Percentiles rank a stretch among this genome's conserved stretches.
Conservation (phyloP, 1,284 basidiomycete species). For the Melampsora larici-populina region DNA sequence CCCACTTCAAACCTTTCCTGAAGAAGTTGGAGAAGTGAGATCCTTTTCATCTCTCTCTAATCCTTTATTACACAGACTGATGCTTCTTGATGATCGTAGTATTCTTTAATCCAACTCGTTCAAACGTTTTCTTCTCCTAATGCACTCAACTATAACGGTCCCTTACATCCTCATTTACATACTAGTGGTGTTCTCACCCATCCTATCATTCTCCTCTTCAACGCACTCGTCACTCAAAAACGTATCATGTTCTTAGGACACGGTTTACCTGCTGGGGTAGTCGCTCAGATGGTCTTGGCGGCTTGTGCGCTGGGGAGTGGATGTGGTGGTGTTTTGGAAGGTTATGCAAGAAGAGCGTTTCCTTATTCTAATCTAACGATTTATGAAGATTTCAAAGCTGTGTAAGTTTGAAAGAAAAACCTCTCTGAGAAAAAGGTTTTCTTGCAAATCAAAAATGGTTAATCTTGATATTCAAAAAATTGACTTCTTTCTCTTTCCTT, state of each 20-base stretch:
- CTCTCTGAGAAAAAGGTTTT: no score
- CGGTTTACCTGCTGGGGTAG: conserved; percentile 68
- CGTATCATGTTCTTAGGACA: conserved; percentile 90
- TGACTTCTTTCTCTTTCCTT: background rate
- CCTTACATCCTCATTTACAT: conserved; percentile 84
- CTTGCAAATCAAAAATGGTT: no score
- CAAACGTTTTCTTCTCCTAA: conserved; percentile 73
- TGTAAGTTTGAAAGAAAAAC: conserved; percentile 65
- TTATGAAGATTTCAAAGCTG: conserved; percentile 80
- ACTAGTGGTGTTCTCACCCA: conserved; percentile 85
- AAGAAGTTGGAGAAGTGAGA: conserved; percentile 91
- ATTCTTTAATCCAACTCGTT: conserved; percentile 84
- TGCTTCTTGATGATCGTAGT: conserved; percentile 59
- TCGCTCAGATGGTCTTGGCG: conserved; percentile 83
- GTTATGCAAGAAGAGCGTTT: conserved; percentile 82
- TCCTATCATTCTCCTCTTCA: conserved; percentile 89
- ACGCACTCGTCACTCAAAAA: conserved; percentile 87
- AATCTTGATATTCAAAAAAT: no score
- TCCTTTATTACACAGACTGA: background rate
- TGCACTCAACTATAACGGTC: conserved; percentile 59
- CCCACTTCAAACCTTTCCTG: conserved; percentile 76
- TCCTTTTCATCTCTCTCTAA: conserved; percentile 22
- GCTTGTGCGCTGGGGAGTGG: conserved; percentile 89
- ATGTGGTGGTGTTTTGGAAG: conserved; percentile 75
- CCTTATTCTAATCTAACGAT: conserved; percentile 88